Evolutionary conservation across 768 basidiomycete species (phyloP).

Genomic region (Tylopilus intermedius): DNA sequence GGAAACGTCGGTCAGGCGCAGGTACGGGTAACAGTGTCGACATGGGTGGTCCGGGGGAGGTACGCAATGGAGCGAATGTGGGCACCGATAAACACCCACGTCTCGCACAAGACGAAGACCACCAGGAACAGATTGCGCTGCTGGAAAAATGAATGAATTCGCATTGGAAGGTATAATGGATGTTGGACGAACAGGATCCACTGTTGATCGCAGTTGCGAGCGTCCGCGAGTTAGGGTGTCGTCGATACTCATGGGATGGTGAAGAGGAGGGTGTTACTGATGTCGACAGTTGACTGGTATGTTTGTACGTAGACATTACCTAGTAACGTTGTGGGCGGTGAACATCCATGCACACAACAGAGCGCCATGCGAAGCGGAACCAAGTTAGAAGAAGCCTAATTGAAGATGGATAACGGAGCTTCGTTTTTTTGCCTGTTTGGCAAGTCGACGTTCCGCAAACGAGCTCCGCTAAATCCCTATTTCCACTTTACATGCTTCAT

Average conservation of each 20-base stretch:
- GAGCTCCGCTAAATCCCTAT: no score
- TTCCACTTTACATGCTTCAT: no score
- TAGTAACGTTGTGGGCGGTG: not conserved
- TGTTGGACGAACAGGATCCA: conserved; percentile 55
- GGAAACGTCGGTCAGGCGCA: conserved; percentile 46
- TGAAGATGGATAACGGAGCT: not conserved
- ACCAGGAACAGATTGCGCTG: conserved; percentile 64
- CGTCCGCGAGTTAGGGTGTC: conserved; percentile 64
- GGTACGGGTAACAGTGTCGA: conserved; percentile 10
- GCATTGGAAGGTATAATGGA: conserved; percentile 68
- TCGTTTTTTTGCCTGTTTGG: no score
- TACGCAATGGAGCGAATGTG: not conserved
- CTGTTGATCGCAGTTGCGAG: conserved; percentile 65
- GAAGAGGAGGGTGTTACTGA: conserved; percentile 34
- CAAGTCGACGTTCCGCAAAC: no score
- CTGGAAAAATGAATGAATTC: conserved; percentile 79
- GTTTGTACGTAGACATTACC: not conserved
- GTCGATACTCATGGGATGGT: conserved; percentile 41
- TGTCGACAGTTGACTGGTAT: conserved; percentile 1
- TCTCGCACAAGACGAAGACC: conserved; percentile 36
- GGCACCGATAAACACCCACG: not conserved
- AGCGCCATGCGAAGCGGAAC: not conserved
- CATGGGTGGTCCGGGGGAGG: conserved; percentile 2
- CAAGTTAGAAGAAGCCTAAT: no score
- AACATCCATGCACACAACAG: not conserved